Base-by-base conservation (phyloP, 2,329 filamentous ascomycete species). In the Claviceps sp. region DNA sequence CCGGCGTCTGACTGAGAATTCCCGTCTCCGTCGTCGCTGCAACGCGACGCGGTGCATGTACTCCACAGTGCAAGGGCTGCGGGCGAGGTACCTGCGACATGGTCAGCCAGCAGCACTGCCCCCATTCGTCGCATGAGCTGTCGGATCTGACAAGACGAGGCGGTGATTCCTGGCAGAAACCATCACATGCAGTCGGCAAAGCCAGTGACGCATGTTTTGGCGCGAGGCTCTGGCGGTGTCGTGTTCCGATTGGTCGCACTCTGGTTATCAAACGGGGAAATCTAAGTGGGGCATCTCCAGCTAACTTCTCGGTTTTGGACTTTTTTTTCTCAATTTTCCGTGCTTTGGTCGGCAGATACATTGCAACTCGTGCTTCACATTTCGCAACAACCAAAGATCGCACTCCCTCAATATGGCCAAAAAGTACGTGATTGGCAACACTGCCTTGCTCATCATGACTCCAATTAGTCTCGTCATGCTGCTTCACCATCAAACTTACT, bases 181-280 rank as follows among this genome's bases (percentile, higher is more conserved):
- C 40, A 49, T 46, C 53, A 53, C 54, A 57, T 55, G 58, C 58
- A 56, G 47, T 56, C 55, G 56, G 55, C 49, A 46, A 56, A 42
- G 52, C 64, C 62, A 66, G 65, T 66, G 62, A 64, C 60, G 61
- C 61, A 60, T 62, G 47, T 60, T 61, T 59, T 60, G 58, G 47
- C 53, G 52, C 57, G 56, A 59, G 53, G 56, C 58, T 59, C 56
- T 54, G 42, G 37, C 22, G 8, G 13, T 45, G 14, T 14, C 14
- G 7, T 17, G 42, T 41, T 50, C 38, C 44, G 37, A 52, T 48
- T 48, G 51, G 30, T 24, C 41, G 22, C 37, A 40, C 6, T n/a
- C 13, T 17, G 24, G 14, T 17, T 2, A 13, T 22, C n/a, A 22
- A 5, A 22, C 19, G n/a, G 34, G 42, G 22, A 13, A 16, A 14